phyloP scores from a whole-genome alignment of 768 basidiomycete species.

The Kwoniella bestiolae region DNA sequence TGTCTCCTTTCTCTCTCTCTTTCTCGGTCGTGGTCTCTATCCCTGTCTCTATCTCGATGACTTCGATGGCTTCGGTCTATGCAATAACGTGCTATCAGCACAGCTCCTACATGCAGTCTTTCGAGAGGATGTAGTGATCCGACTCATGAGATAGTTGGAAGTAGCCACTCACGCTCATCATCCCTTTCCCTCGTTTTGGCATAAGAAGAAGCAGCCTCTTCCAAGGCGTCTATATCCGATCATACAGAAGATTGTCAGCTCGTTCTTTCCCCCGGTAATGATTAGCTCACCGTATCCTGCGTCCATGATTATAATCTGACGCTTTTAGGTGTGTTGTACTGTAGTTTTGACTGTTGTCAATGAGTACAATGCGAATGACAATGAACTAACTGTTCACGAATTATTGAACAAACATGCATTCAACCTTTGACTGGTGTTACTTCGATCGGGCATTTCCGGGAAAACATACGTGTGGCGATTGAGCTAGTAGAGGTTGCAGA shows the following conservation, averaged over 20 bases:
- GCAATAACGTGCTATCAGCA: background rate
- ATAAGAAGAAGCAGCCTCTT: slow-evolving; percentile 52
- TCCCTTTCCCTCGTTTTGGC: slow-evolving; percentile 35
- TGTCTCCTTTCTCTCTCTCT: slow-evolving; percentile 4
- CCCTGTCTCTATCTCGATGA: slow-evolving; percentile 54
- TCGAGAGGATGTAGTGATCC: too few relatives aligned
- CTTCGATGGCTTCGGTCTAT: slow-evolving; percentile 55
- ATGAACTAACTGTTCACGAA: too few relatives aligned
- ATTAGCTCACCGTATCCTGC: slow-evolving; percentile 49
- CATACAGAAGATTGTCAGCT: background rate
- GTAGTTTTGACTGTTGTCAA: background rate
- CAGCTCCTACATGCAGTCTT: too few relatives aligned
- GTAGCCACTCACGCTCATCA: slow-evolving; percentile 35
- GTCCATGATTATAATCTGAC: slow-evolving; percentile 48
- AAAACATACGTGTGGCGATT: slow-evolving; percentile 14
- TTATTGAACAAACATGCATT: too few relatives aligned
- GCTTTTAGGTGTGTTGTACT: background rate
- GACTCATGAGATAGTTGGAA: too few relatives aligned
- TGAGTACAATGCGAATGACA: background rate
- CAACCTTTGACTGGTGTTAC: background rate
- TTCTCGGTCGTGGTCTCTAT: slow-evolving; percentile 25
- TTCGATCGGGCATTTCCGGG: slow-evolving; percentile 12
- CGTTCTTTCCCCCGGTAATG: too few relatives aligned
- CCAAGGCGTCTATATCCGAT: slow-evolving; percentile 49
- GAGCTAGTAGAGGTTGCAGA: background rate